Base-by-base conservation (phyloP, 208 protist genomes). In the Leishmania gerbilli region DNA sequence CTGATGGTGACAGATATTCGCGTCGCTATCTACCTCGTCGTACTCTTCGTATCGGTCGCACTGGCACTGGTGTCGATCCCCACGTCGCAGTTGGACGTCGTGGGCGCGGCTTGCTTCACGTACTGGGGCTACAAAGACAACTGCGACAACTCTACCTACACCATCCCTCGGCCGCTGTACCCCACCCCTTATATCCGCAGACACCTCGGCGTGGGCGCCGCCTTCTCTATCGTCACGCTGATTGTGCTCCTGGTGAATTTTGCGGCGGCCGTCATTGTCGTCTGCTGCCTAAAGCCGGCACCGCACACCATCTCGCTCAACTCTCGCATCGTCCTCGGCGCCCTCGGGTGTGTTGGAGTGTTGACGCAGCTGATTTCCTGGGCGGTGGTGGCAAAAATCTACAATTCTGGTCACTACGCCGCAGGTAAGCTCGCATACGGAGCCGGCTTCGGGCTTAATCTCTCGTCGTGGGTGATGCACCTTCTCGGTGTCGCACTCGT, bases 61-160 rank as follows among this genome's bases (percentile, higher is more conserved):
- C 79, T 95, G 55, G 82, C 83, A 21, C 56, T 92, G 56, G 81
- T 92, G 15, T 87, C 87, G 8, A 84, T 92, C 55, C 87, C 87
- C 21, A 88, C 86, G 34, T 90, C 92, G 9, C 89, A 94, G 81
- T 31, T 95, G 27, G 89, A 93, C 67, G 13, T 86, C 8, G 42
- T 71, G 15, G 60, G 75, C 71, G 80, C 79, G 40, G 68, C 49
- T 15, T 96, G 93, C 82, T 91, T 91, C 79, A 95, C 93, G 9
- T 95, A 90, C 82, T 96, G 91, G 88, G 93, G 93, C 19, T 95
- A 87, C 82, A 96, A 96, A 76, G 21, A 65, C 4, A 77, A 96
- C 83, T 96, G 93, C 77, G 90, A 94, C 55, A 55, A 72, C 55
- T 47, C 51, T 42, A 76, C 62, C 31, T 96, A 95, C 79, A 87